Percentiles rank a stretch among this genome's conserved stretches.
These are phyloP conservation scores for Sugiyamaella japonica DNA, from an alignment of 1,139 yeast genomes.

Conservation along the genomic window DNA sequence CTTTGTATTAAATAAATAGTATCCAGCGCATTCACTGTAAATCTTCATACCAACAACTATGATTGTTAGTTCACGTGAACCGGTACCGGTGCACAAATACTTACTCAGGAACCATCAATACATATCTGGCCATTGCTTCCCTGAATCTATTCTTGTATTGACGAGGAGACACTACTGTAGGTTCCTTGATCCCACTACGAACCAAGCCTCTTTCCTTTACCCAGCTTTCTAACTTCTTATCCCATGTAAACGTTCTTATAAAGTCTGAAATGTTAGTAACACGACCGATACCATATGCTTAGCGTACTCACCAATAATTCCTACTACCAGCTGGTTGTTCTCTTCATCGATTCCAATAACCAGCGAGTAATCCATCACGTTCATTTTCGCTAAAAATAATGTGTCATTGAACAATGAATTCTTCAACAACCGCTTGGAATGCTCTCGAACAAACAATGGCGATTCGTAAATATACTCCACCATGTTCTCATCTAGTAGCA, in stretches of 20 bases:
- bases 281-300: background rate
- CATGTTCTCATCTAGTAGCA: conserved; percentile 93
- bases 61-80: conserved; percentile 12
- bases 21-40: background rate
- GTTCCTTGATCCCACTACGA: conserved; percentile 84
- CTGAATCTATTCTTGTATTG: conserved; percentile 92
- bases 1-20: conserved; percentile 3
- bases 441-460: conserved; percentile 91
- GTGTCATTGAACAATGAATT: conserved; percentile 96
- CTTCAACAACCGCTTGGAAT: conserved; percentile 77
- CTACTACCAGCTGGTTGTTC: conserved; percentile 73
- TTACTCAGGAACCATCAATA: conserved; percentile 85
- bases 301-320: conserved; percentile 62
- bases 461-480: conserved; percentile 96
- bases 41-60: conserved; percentile 34
- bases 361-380: conserved; percentile 96
- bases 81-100: conserved; percentile 8
- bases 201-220: conserved; percentile 92
- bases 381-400: conserved; percentile 90
- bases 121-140: conserved; percentile 97
- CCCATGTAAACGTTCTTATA: conserved; percentile 97
- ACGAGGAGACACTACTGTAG: conserved; percentile 95
- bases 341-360: conserved; percentile 87
- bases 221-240: conserved; percentile 97
- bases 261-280: conserved; percentile 48